Conservation (phyloP, 305 asterid genomes). For the Fraxinus angustifolia region DNA sequence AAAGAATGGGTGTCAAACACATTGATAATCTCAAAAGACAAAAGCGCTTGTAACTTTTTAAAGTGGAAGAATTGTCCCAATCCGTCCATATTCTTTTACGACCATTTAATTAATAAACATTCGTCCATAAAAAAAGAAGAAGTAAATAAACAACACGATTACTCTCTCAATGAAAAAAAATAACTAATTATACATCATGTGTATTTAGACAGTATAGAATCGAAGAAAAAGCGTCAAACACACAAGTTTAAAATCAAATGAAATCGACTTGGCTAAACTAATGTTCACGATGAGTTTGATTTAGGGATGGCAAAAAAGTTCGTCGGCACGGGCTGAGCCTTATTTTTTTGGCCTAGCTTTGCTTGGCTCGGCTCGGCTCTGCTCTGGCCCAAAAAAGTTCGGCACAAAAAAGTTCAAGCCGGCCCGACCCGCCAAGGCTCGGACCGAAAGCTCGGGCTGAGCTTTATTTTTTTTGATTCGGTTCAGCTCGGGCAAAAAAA, state of each 20-base stretch:
- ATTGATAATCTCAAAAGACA: background rate
- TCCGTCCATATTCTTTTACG: background rate
- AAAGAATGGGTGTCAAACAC: too few species aligned
- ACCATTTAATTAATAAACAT: background rate
- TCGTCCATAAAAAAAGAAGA: background rate
- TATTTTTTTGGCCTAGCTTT: too few species aligned
- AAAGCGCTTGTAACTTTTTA: background rate
- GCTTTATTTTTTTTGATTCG: too few species aligned
- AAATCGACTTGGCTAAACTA: background rate
- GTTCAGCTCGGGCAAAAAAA: too few species aligned
- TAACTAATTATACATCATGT: background rate
- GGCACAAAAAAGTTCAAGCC: too few species aligned
- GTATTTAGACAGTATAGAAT: background rate
- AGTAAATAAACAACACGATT: background rate
- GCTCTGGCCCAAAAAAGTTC: too few species aligned
- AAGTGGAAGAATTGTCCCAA: background rate
- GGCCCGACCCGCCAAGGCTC: too few species aligned
- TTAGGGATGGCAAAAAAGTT: too few species aligned
- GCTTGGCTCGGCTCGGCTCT: too few species aligned
- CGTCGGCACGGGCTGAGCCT: too few species aligned
- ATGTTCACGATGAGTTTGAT: too few species aligned
- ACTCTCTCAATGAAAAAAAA: background rate
- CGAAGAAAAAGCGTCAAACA: background rate
- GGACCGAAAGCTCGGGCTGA: too few species aligned
- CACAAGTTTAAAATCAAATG: background rate